phyloP scores from a whole-genome alignment of 768 basidiomycete species.

The Mycena amicta region DNA sequence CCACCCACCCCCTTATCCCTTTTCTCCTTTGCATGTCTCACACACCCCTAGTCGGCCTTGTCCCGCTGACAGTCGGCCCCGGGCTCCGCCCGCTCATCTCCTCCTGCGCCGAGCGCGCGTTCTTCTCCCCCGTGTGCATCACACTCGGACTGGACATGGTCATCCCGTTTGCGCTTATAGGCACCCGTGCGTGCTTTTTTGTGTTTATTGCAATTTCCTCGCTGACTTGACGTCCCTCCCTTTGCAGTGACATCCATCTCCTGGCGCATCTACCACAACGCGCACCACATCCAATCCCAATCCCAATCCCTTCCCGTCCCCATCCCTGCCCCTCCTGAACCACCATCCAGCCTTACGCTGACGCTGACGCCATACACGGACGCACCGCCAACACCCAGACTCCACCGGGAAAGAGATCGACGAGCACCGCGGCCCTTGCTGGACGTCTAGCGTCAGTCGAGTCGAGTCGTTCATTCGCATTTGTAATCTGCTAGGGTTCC shows the following conservation, averaged over 20 bases:
- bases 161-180: constrained; percentile 12
- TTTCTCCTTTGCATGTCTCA: not conserved
- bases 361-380: not conserved
- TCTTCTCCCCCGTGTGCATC: constrained; percentile 10
- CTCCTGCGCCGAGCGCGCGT: not conserved
- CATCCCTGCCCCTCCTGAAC: not conserved
- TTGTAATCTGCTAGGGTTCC: no score
- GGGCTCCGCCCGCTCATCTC: not conserved
- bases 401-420: no score
- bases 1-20: not conserved
- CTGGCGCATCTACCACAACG: constrained; percentile 2
- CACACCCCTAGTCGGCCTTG: constrained; percentile 1
- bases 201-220: not conserved
- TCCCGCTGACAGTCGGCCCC: constrained; percentile 14
- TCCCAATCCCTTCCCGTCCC: not conserved
- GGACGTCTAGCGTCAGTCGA: no score
- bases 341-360: no score
- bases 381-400: no score
- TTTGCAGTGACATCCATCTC: constrained; percentile 4
- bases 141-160: constrained; percentile 14
- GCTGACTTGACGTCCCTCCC: not conserved
- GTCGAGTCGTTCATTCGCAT: no score
- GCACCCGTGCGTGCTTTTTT: constrained; percentile 8
- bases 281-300: not conserved
- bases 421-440: no score